Evolutionary conservation across 1,284 basidiomycete genomes (phyloP), one percentile per base, ranked within the genome.

Genomic region (Rhizoctonia solani): DNA sequence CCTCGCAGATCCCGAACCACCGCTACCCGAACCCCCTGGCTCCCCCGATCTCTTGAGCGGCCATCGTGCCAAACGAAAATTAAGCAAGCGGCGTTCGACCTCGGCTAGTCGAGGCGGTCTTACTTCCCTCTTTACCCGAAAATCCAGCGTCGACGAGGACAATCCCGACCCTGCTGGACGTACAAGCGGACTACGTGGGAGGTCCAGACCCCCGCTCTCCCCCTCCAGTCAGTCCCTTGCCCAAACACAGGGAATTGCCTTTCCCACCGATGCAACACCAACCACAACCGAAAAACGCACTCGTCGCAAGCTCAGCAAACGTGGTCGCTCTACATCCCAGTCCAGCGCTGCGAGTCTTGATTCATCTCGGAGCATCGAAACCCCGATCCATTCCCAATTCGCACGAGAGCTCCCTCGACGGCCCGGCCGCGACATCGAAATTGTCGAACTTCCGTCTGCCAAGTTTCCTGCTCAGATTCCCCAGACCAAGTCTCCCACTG

Each of bases 21-120:
- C 61, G 19, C 46, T 66, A 47, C 61, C 61, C 29, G 61, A 66
- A 3, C 61, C 61, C 30, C 61, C 61, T n/a, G 61, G 61, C 27
- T 66, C 61, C 4, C 61, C 61, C 3, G 61, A 66, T 39, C 29
- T 66, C 13, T 25, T 66, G 21, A 54, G 50, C 41, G 30, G 25
- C 14, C 32, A 37, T 11, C 50, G 61, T 13, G 30, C 39, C 23
- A 65, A 42, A 21, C 61, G 61, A 30, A 66, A 54, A 25, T 50
- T 66, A 16, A 54, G 41, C 41, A 66, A 66, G 29, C 61, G 61
- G 16, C 61, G 61, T 14, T 66, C 61, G 8, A 52, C 59, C 5
- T 30, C 37, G 21, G 53, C 32, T 19, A 52, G 50, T 6, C 50
- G 61, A 27, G 47, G 59, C 19, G 61, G 61, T 2, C 27, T 66